Conservation (phyloP, 139 green algal species). For the Volvox africanus region DNA sequence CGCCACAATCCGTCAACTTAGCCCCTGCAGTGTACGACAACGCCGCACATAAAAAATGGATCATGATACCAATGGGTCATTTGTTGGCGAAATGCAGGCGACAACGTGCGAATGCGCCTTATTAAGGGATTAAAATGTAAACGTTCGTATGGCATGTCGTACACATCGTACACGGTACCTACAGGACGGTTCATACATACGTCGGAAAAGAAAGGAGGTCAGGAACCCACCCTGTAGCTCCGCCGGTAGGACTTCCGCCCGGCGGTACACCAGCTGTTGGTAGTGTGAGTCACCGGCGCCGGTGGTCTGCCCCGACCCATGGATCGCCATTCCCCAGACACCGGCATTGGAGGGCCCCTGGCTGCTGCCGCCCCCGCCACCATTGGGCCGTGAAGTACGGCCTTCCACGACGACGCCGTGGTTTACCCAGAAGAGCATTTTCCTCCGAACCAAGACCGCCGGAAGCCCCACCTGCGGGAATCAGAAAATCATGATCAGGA, state of each 20-base stretch:
- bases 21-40: neutral
- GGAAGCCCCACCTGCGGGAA: conserved; percentile 65
- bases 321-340: neutral
- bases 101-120: too few species aligned
- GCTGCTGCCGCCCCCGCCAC: neutral
- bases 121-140: too few species aligned
- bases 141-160: neutral
- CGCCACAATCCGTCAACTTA: conserved; percentile 28
- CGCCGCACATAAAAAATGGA: neutral
- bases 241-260: conserved; percentile 37
- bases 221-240: conserved; percentile 22
- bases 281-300: neutral
- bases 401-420: conserved; percentile 80
- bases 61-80: neutral
- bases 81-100: too few species aligned
- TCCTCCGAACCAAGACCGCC: conserved; percentile 67
- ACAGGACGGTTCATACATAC: too few species aligned
- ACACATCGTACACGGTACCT: too few species aligned
- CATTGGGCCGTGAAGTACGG: neutral
- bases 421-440: conserved; percentile 91
- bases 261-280: conserved; percentile 55
- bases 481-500: neutral
- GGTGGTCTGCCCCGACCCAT: neutral
- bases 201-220: too few species aligned
- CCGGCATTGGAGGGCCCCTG: neutral